These are phyloP conservation scores for Arthrinium phaeospermum DNA, from an alignment of 2,329 filamentous ascomycete species.

Conservation along the genomic window DNA sequence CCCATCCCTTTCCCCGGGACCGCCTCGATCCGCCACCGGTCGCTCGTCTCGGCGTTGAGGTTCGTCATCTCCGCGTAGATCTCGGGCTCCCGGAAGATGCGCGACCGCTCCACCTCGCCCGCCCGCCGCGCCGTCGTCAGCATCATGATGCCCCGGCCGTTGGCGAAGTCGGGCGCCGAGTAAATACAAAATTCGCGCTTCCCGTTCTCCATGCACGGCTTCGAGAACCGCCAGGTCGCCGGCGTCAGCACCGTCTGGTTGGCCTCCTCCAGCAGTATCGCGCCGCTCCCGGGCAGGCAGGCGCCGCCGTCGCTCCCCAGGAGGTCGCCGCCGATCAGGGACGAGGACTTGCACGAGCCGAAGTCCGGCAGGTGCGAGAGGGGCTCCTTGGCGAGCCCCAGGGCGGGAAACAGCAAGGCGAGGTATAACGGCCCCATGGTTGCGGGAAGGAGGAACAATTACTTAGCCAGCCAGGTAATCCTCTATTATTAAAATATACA, in stretches of 20 bases:
- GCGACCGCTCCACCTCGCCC: conserved; percentile 33
- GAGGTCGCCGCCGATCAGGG: neutral
- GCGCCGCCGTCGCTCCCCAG: neutral
- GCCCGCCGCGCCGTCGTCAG: conserved; percentile 43
- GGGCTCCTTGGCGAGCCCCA: conserved; percentile 13
- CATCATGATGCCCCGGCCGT: conserved; percentile 45
- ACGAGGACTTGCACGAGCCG: conserved; percentile 2
- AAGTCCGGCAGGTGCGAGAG: neutral
- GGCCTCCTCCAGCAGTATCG: neutral
- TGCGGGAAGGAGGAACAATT: neutral
- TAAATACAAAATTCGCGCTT: conserved; percentile 42
- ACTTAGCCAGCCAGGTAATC: neutral
- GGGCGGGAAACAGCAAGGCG: conserved; percentile 7
- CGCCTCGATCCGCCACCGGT: conserved; percentile 41
- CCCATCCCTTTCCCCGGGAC: conserved; percentile 48
- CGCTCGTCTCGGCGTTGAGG: conserved; percentile 30
- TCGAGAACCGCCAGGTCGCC: conserved; percentile 24
- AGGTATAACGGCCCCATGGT: conserved; percentile 4
- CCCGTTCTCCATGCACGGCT: conserved; percentile 24
- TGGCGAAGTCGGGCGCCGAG: conserved; percentile 41
- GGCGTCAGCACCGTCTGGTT: conserved; percentile 11
- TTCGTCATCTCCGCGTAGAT: conserved; percentile 33
- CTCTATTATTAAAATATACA: neutral
- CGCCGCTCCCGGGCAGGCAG: neutral
- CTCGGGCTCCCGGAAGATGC: conserved; percentile 36